These are phyloP conservation scores for maize (Zea mays) DNA, from an alignment of 176 grass and related monocot species.

Conservation along the genomic window DNA sequence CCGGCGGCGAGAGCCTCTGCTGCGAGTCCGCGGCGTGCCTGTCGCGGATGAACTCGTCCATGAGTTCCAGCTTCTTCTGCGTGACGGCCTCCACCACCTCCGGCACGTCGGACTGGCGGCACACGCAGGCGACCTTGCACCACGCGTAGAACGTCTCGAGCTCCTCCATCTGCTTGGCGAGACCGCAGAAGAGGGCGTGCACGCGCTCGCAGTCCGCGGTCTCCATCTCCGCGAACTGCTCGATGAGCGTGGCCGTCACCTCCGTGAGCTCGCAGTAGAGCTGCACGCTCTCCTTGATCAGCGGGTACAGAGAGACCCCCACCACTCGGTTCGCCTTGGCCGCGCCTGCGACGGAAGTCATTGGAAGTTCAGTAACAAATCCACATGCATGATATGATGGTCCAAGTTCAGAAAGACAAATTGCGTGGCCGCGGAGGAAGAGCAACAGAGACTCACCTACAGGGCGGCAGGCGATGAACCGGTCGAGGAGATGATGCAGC, in stretches of 20 bases:
- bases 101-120: conserved; percentile 67
- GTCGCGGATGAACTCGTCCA: conserved; percentile 85
- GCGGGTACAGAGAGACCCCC: conserved; percentile 54
- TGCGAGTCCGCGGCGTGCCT: conserved; percentile 43
- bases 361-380: not conserved
- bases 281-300: conserved; percentile 91
- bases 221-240: conserved; percentile 67
- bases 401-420: too few species aligned
- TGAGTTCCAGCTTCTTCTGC: conserved; percentile 72
- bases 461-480: conserved; percentile 79
- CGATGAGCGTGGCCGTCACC: conserved; percentile 58
- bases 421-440: too few species aligned
- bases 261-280: conserved; percentile 72
- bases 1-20: conserved; percentile 18
- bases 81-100: conserved; percentile 74
- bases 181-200: conserved; percentile 49
- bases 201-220: conserved; percentile 57
- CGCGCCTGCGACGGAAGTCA: conserved; percentile 35
- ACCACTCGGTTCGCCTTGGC: conserved; percentile 76
- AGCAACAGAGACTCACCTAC: too few species aligned
- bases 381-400: not conserved
- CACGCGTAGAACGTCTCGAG: conserved; percentile 65
- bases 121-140: conserved; percentile 62
- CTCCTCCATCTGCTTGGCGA: conserved; percentile 72
- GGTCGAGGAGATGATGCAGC: conserved; percentile 66